These are phyloP conservation scores for Saccharomyces pastorianus DNA, from an alignment of 1,139 yeast genomes.

Conservation along the genomic window DNA sequence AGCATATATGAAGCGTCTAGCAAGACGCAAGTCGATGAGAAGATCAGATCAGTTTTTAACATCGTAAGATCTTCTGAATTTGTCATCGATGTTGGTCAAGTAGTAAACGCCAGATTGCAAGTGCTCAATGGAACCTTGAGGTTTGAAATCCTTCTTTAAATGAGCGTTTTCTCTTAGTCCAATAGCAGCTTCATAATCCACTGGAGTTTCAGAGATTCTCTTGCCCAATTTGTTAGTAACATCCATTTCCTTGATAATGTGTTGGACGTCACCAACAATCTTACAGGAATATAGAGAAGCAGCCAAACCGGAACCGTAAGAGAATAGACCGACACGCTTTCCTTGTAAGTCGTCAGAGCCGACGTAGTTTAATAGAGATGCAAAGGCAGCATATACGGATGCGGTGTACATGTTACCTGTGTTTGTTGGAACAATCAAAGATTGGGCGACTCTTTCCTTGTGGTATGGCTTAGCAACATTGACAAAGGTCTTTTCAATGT, in stretches of 20 bases:
- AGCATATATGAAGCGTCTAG: background rate
- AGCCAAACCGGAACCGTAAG: conserved; percentile 98
- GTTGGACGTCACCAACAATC: conserved; percentile 72
- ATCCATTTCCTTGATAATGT: conserved; percentile 58
- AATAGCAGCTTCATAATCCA: conserved; percentile 72
- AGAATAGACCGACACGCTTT: conserved; percentile 86
- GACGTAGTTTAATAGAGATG: conserved; percentile 70
- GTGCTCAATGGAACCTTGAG: conserved; percentile 68
- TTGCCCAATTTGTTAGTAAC: conserved; percentile 56
- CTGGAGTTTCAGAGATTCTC: conserved; percentile 65
- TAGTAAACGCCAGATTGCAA: conserved; percentile 75
- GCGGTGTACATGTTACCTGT: conserved; percentile 99
- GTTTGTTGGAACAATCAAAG: conserved; percentile 84
- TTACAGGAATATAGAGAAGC: conserved; percentile 75
- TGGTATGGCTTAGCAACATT: conserved; percentile 66
- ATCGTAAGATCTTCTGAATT: conserved; percentile 74
- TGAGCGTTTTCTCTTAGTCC: conserved; percentile 84
- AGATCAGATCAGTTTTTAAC: conserved; percentile 41
- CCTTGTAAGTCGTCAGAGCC: conserved; percentile 66
- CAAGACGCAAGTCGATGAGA: background rate
- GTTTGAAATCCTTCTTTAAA: conserved; percentile 68
- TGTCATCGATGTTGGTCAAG: conserved; percentile 77
- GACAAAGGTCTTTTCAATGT: conserved; percentile 78
- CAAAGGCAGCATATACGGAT: conserved; percentile 79
- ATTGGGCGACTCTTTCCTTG: conserved; percentile 66